Evolutionary conservation across 2,329 filamentous ascomycete species (phyloP).

Genomic region (Calonectria henricotiae): DNA sequence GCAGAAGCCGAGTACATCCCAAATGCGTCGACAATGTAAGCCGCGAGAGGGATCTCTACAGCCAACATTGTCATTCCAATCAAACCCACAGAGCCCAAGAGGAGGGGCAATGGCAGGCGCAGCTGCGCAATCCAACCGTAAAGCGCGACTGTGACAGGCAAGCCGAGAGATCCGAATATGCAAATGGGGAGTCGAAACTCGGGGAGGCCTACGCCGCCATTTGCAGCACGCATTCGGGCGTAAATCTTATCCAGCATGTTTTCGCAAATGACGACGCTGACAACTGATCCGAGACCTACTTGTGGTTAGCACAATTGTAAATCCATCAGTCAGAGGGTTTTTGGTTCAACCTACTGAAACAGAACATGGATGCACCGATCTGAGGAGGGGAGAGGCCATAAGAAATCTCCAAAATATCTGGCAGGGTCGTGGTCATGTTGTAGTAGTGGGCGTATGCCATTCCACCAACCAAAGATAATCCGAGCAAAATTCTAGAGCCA

Average conservation of each 20-base stretch:
- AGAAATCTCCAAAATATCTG: neutral
- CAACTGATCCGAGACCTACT: constrained; percentile 2
- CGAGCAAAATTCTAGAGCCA: neutral
- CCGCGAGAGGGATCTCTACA: neutral
- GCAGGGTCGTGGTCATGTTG: constrained; percentile 8
- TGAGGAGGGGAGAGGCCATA: neutral
- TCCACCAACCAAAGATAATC: neutral
- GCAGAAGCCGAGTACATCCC: constrained; percentile 6
- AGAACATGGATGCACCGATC: constrained; percentile 1
- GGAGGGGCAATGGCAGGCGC: neutral
- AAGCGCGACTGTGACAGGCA: neutral
- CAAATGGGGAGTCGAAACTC: constrained; percentile 12
- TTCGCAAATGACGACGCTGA: constrained; percentile 1
- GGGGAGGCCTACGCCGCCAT: neutral
- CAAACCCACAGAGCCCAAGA: neutral
- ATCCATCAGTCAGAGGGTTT: neutral
- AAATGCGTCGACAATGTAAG: constrained; percentile 12
- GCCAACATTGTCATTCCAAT: constrained; percentile 19
- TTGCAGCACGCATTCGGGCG: neutral
- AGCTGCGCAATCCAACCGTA: constrained; percentile 10
- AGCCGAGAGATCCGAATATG: constrained; percentile 1
- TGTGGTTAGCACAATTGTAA: neutral
- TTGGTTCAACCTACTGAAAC: neutral
- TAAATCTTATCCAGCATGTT: constrained; percentile 13
- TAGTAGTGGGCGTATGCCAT: constrained; percentile 14